Evolutionary conservation across 495 filamentous ascomycete genomes (phyloP), one percentile per base, ranked within the genome.

Genomic region (Hyaloscypha finlandica): DNA sequence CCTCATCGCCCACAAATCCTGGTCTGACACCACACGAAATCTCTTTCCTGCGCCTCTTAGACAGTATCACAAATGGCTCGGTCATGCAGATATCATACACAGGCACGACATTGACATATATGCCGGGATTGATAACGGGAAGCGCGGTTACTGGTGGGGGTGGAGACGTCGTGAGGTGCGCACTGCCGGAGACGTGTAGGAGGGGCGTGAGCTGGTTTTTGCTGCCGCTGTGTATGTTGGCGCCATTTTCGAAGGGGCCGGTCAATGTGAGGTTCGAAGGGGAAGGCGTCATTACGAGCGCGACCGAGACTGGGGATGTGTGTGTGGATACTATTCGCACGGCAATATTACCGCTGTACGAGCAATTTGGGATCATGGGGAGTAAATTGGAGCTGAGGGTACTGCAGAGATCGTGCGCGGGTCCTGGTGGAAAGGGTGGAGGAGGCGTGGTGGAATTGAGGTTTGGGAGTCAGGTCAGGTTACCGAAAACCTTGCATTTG

Each of bases 401-500:
- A 29, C 76, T 97, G 42, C 83, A 86, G 63, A 81, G 95, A 51
- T 92, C 91, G 3, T 96, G 93, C 74, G 80, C 87, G 0, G 91
- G 92, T 0, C 81, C 83, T 3, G 83, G 85, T 58, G 92, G 92
- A 4, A 84, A 81, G 55, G 92, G 93, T 16, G 93, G 92, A 51
- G 91, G 88, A n/a, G 95, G 95, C 54, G 87, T 97, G 52, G 94
- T 98, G 12, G 94, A 97, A 78, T 79, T 99, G 61, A 83, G 91
- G 25, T 98, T 99, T 74, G 92, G 88, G 19, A 91, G 92, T 70
- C 95, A 99, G 78, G 86, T 97, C 11, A 88, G 94, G 48, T 80
- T 97, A 51, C 94, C 96, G 16, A 97, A 95, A 81, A 98, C 96
- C 54, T 81, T 99, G 74, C 95, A 99, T 76, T 84, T 98, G 73